Percentiles rank a stretch among this genome's conserved stretches.
Conservation (phyloP, 108 stramenopile genomes). For the Schizochytrium sp. region DNA sequence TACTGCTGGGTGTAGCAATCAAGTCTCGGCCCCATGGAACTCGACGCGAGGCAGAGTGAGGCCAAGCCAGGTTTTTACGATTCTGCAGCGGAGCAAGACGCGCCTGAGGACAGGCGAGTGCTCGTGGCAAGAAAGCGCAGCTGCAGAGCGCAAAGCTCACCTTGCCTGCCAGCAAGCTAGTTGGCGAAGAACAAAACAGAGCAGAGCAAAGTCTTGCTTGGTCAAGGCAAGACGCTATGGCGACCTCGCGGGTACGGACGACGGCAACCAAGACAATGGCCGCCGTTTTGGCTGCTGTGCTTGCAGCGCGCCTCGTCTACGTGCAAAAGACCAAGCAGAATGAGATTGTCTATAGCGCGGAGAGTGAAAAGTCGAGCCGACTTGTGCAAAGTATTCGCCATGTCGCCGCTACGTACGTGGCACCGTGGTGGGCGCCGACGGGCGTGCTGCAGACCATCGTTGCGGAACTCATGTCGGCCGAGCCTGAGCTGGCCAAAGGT, state of each 20-base stretch:
- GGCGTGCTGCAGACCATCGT: conserved; percentile 13
- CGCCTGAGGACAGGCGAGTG: too few relatives aligned
- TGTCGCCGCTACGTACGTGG: not conserved
- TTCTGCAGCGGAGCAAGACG: too few relatives aligned
- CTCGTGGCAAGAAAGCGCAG: too few relatives aligned
- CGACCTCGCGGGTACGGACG: not conserved
- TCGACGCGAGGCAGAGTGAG: too few relatives aligned
- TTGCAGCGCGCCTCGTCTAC: not conserved
- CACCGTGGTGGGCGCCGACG: not conserved
- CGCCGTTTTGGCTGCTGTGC: not conserved
- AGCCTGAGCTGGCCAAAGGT: not conserved
- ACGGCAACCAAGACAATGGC: not conserved
- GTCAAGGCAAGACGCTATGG: too few relatives aligned
- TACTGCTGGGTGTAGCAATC: too few relatives aligned
- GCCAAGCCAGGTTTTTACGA: too few relatives aligned
- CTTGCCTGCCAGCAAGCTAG: too few relatives aligned
- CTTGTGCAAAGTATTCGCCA: not conserved
- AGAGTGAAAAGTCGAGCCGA: not conserved
- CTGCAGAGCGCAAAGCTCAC: too few relatives aligned
- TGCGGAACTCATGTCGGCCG: not conserved
- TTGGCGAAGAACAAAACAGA: too few relatives aligned
- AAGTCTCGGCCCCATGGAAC: too few relatives aligned
- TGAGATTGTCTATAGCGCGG: not conserved
- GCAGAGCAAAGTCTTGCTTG: too few relatives aligned
- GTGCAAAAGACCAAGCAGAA: not conserved